Evolutionary conservation across 345 rosid species (phyloP), one percentile per base, ranked within the genome.

Genomic region (Eucalyptus guilfoylei): DNA sequence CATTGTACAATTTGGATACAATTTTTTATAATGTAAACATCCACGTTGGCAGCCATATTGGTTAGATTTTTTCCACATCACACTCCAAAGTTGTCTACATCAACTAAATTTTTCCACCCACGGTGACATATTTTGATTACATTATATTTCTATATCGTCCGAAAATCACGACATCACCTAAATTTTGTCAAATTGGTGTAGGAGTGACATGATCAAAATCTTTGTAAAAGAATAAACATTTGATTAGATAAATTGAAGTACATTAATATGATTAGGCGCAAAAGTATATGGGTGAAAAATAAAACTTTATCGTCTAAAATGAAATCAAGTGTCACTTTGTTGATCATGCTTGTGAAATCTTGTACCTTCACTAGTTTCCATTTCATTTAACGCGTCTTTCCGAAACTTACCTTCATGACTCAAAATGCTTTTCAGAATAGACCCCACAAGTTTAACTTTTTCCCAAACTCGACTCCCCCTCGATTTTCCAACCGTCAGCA

Each of bases 51-150:
- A 6, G 3, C 2, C 72, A 30, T 62, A 62, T 30, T 62, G 72
- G 8, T 5, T 62, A 13, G 34, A 6, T 30, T 64, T 30, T 62
- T 30, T 64, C 37, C 19, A 64, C 37, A 14, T 6, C 34, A 6
- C 7, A 13, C 34, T 62, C 69, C 3, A 0, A 30, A 30, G 72
- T 62, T 30, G 72, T 30, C 17, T 30, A 62, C 17, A 62, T 64
- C 9, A 1, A 64, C n/a, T 64, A 32, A 11, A 14, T 15, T n/a
- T 64, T n/a, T 64, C 34, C 19, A 64, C 10, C 21, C 72, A n/a
- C 2, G 19, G 15, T 17, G 0, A 0, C 37, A n/a, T n/a, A n/a
- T n/a, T 64, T 64, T n/a, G 5, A 14, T 14, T 8, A 40, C 40
- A 8, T n/a, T 34, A 64, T 64, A 64, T 34, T 64, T 64, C 5